These are phyloP conservation scores for Pseudogymnoascus sp. DNA, from an alignment of 2,329 filamentous ascomycete species.

Conservation along the genomic window DNA sequence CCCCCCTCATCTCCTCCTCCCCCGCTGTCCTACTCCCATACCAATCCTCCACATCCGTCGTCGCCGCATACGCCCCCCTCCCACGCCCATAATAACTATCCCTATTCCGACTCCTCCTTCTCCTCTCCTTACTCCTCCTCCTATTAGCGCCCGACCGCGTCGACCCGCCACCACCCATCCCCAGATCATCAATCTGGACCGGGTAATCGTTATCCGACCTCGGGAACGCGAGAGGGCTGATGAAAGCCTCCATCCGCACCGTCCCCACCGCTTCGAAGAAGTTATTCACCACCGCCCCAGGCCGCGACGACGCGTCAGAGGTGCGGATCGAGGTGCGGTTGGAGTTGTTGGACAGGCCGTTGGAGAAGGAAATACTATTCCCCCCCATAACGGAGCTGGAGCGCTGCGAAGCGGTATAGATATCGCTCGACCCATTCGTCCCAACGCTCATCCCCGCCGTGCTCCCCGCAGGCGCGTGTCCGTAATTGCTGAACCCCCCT, in stretches of 20 bases:
- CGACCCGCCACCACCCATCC: not conserved
- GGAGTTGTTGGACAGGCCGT: conserved; percentile 37
- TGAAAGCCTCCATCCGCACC: conserved; percentile 95
- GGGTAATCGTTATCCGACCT: conserved; percentile 25
- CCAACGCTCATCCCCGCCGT: conserved; percentile 50
- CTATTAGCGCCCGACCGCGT: conserved; percentile 20
- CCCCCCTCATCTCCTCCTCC: conserved; percentile 43
- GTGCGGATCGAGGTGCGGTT: conserved; percentile 28
- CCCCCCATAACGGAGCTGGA: conserved; percentile 36
- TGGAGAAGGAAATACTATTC: conserved; percentile 27
- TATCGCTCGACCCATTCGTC: conserved; percentile 55
- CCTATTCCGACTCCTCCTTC: conserved; percentile 23
- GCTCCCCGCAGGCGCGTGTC: conserved; percentile 41
- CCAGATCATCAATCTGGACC: conserved; percentile 29
- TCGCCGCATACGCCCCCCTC: conserved; percentile 20
- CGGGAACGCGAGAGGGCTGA: conserved; percentile 49
- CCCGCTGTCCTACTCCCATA: conserved; percentile 40
- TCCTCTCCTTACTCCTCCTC: conserved; percentile 23
- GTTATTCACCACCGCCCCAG: conserved; percentile 29
- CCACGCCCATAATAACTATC: conserved; percentile 23
- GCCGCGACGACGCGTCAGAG: conserved; percentile 26
- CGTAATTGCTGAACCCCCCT: conserved; percentile 27
- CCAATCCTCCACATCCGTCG: conserved; percentile 39
- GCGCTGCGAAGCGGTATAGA: conserved; percentile 47
- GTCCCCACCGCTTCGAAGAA: conserved; percentile 89